These are phyloP conservation scores for Dioszegia aurantiaca DNA, from an alignment of 768 basidiomycete species.

Conservation along the genomic window DNA sequence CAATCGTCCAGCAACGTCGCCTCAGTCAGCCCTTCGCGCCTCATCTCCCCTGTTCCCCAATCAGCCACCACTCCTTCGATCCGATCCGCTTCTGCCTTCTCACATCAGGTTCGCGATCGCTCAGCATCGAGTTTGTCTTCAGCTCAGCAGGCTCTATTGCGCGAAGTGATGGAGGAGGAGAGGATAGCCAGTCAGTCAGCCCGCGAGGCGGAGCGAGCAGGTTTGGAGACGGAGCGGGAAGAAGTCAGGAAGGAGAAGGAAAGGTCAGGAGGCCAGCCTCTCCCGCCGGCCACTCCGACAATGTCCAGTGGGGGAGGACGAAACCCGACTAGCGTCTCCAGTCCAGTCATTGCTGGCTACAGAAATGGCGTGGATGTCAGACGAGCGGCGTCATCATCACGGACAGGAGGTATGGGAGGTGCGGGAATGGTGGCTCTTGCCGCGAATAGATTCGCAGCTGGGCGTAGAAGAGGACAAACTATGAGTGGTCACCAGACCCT, in stretches of 20 bases:
- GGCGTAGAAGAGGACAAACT: conserved; percentile 3
- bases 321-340: background rate
- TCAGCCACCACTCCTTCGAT: conserved; percentile 12
- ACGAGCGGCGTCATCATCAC: background rate
- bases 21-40: background rate
- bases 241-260: conserved; percentile 17
- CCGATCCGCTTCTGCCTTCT: conserved; percentile 15
- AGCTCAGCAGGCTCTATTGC: conserved; percentile 20
- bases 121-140: conserved; percentile 13
- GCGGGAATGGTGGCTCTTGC: conserved; percentile 11
- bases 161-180: conserved; percentile 33
- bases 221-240: conserved; percentile 16
- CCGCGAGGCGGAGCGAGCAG: conserved; percentile 9
- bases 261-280: conserved; percentile 1
- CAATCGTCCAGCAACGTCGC: background rate
- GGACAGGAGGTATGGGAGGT: conserved; percentile 7
- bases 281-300: conserved; percentile 10
- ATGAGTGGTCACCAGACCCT: background rate
- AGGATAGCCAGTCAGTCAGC: conserved; percentile 10
- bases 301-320: background rate
- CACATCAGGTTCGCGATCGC: conserved; percentile 10
- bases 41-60: background rate
- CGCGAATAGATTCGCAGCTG: conserved; percentile 11
- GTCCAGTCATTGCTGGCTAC: background rate
- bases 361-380: background rate